phyloP scores from a whole-genome alignment of 345 rosid species.

The Lumnitzera littorea region DNA sequence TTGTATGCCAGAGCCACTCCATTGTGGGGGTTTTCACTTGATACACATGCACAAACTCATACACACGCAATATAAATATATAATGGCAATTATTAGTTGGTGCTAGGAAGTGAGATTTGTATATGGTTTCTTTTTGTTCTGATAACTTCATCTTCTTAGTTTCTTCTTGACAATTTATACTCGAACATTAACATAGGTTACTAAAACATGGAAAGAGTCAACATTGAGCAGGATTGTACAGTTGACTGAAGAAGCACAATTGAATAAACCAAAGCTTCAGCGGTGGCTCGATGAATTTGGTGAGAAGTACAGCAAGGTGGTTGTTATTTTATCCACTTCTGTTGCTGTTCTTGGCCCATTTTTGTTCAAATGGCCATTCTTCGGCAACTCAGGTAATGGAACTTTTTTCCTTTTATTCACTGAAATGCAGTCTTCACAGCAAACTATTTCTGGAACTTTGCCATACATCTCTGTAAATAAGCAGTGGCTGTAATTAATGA shows the following conservation, averaged over 20 bases:
- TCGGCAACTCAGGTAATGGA: constrained; percentile 66
- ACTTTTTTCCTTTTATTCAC: no score
- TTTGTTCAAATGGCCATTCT: constrained; percentile 91
- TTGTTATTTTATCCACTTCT: constrained; percentile 66
- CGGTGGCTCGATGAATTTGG: constrained; percentile 98
- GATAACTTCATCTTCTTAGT: background rate
- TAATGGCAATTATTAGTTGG: background rate
- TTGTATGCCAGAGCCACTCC: no score
- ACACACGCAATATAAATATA: no score
- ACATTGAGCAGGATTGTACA: constrained; percentile 85
- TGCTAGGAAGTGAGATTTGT: background rate
- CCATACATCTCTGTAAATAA: no score
- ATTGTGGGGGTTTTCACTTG: no score
- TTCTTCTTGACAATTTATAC: background rate
- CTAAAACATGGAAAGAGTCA: constrained; percentile 86
- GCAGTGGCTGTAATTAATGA: no score
- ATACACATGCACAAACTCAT: no score
- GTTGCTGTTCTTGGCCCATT: constrained; percentile 79
- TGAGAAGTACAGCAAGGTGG: constrained; percentile 85
- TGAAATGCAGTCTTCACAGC: no score
- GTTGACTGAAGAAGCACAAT: constrained; percentile 90
- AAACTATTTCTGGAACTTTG: no score
- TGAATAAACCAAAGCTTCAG: constrained; percentile 86
- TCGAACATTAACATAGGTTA: constrained; percentile 38
- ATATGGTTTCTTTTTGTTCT: background rate